Evolutionary conservation across 176 grass and related monocot species (phyloP).

Genomic region (Neostapfia colusana): DNA sequence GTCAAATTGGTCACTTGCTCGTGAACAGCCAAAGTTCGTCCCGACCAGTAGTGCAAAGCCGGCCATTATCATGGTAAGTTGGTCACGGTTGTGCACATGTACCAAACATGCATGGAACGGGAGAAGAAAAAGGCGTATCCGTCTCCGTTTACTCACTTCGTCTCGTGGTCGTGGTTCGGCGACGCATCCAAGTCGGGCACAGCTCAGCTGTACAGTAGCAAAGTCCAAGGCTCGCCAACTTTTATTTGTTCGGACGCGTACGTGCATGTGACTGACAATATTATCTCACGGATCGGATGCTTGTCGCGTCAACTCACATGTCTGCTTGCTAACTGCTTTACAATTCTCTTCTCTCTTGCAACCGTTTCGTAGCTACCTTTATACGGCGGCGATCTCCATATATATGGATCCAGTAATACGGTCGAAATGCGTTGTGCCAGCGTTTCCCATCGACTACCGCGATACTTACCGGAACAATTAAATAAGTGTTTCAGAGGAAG

Average conservation of each 20-base stretch:
- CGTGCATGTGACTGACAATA: neutral
- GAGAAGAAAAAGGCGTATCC: neutral
- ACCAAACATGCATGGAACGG: conserved; percentile 9
- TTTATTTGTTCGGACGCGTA: conserved; percentile 18
- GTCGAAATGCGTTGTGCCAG: too few relatives aligned
- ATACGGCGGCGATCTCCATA: neutral
- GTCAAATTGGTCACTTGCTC: neutral
- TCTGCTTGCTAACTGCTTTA: neutral
- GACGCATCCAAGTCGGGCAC: conserved; percentile 10
- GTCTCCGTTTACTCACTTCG: neutral
- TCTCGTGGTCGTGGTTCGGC: conserved; percentile 1
- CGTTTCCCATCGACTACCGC: too few relatives aligned
- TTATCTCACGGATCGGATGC: neutral
- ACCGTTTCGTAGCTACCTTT: neutral
- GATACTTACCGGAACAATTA: too few relatives aligned
- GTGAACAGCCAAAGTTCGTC: too few relatives aligned
- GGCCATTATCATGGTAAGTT: neutral
- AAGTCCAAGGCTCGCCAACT: conserved; percentile 42
- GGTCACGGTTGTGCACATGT: conserved; percentile 17
- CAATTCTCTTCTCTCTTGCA: neutral
- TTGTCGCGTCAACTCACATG: neutral
- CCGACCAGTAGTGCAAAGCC: neutral
- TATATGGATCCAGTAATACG: neutral
- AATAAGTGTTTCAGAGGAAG: neutral
- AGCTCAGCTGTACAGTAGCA: conserved; percentile 3